phyloP scores from a whole-genome alignment of 129 eudicot genomes.

The Chrysanthemum seticuspe region DNA sequence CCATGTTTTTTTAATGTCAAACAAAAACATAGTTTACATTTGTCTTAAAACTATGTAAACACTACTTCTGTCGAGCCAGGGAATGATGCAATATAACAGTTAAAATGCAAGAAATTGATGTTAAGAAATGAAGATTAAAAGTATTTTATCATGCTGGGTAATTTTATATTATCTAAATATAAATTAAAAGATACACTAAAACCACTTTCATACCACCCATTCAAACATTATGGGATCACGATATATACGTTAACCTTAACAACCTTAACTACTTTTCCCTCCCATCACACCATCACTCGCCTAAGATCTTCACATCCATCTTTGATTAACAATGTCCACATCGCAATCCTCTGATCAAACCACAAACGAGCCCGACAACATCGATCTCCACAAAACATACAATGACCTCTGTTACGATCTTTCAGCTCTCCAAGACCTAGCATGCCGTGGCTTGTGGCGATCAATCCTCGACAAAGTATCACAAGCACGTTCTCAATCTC shows the following conservation, averaged over 20 bases:
- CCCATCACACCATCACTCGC: neutral
- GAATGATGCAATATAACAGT: no score
- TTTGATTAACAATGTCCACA: constrained; percentile 14
- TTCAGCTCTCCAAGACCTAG: constrained; percentile 72
- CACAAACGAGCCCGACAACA: constrained; percentile 12
- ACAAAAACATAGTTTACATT: no score
- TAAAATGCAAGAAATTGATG: no score
- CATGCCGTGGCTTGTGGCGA: constrained; percentile 81
- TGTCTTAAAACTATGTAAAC: no score
- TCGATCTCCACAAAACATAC: constrained; percentile 18
- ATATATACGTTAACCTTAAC: constrained; percentile 5
- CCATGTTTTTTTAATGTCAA: no score
- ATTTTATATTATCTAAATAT: no score
- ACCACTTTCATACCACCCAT: neutral
- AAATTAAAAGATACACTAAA: no score
- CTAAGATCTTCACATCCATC: constrained; percentile 9
- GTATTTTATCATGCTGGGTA: no score
- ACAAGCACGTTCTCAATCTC: constrained; percentile 59
- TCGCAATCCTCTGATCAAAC: constrained; percentile 15
- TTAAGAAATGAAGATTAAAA: no score
- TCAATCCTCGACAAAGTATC: constrained; percentile 71
- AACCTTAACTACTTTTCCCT: constrained; percentile 3
- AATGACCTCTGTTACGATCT: constrained; percentile 65
- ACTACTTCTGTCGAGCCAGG: no score
- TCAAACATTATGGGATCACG: constrained; percentile 20